These are phyloP conservation scores for Fulvia fulva DNA, from an alignment of 2,329 filamentous ascomycete genomes.

Conservation along the genomic window DNA sequence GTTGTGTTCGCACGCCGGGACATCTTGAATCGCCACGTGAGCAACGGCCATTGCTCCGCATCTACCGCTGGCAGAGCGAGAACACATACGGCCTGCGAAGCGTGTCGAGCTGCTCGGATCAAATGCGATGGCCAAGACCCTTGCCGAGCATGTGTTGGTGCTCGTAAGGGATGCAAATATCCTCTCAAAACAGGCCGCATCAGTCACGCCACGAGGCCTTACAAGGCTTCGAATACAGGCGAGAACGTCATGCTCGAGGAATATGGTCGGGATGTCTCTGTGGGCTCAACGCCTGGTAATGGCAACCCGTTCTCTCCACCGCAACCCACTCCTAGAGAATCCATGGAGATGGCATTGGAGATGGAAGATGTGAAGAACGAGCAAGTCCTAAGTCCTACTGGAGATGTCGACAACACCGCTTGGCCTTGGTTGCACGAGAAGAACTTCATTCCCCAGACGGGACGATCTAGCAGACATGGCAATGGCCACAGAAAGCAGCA, in stretches of 20 bases:
- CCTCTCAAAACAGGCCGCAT: slow-evolving; percentile 12
- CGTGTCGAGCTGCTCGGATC: slow-evolving; percentile 14
- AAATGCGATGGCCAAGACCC: slow-evolving; percentile 17
- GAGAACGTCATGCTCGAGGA: not conserved
- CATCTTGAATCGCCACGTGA: slow-evolving; percentile 15
- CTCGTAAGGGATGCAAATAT: slow-evolving; percentile 14
- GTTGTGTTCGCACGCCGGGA: slow-evolving; percentile 16
- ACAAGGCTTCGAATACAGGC: not conserved
- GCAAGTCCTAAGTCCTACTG: not conserved
- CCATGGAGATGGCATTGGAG: not conserved
- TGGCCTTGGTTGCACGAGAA: slow-evolving; percentile 17
- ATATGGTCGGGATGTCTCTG: not conserved
- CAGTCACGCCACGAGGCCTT: slow-evolving; percentile 11
- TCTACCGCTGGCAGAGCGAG: slow-evolving; percentile 6
- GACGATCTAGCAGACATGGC: not conserved
- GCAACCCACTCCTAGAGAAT: not conserved
- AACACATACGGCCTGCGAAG: slow-evolving; percentile 17
- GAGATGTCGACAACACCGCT: slow-evolving; percentile 2
- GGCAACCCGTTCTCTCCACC: not conserved
- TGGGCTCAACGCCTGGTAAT: not conserved
- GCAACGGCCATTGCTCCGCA: slow-evolving; percentile 11
- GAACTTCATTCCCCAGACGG: slow-evolving; percentile 3
- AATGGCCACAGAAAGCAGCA: not conserved
- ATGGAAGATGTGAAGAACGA: not conserved
- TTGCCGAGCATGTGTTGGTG: slow-evolving; percentile 10